Evolutionary conservation across 2,329 filamentous ascomycete species (phyloP), one percentile per base, ranked within the genome.

Genomic region (Pleurostoma richardsiae): DNA sequence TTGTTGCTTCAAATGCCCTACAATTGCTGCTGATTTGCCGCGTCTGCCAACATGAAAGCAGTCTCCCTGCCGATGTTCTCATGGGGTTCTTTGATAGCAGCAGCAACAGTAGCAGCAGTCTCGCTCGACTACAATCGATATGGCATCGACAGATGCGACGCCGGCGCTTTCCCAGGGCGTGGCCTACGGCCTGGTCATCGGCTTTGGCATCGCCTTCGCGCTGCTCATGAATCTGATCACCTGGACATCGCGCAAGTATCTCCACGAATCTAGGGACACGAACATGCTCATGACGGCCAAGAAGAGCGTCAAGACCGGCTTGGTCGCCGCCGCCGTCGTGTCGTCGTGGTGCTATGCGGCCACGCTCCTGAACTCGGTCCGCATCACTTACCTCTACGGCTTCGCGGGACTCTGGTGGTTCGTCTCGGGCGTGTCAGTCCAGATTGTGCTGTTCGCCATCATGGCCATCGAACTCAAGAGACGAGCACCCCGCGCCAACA

Each of bases 281-380:
- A 49, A 49, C 39, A 47, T 47, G 41, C 44, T 49, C 28, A 49
- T 49, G 48, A 49, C 48, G 4, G 48, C 48, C 26, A 49, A 49
- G 41, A 49, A 49, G 38, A 49, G 48, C 30, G 45, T 49, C 10
- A 49, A 49, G 39, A 43, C 40, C 28, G 48, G 48, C 7, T 31
- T 49, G 28, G 48, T 50, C n/a, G 48, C 45, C 2, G 45, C 45
- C n/a, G 33, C 33, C n/a, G 33, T 36, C n/a, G 89, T 95, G 4
- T 91, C 86, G 11, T 90, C 86, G 4, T 96, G 91, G 90, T 95
- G 90, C 0, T 95, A 90, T 90, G 90, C 89, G 1, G 90, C 88
- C 27, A 94, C 88, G 0, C 72, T 92, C 1, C 74, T 94, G 3
- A 87, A 92, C 46, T 44, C 41, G 10, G 46, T 44, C 6, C 41